phyloP scores from a whole-genome alignment of 176 grass and related monocot genomes.

The Metroxylon sagu region DNA sequence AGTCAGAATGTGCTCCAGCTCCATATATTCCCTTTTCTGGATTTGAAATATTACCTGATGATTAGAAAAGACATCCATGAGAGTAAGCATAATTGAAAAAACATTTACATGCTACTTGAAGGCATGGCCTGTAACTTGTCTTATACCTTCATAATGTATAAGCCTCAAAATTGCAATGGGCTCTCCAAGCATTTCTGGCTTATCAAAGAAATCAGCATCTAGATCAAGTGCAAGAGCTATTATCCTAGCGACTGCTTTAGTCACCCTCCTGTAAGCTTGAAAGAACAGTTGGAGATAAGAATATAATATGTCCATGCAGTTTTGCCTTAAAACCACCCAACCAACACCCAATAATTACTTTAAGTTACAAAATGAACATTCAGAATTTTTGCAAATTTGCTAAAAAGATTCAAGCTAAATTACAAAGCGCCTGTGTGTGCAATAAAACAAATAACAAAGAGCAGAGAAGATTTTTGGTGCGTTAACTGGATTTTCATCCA shows the following conservation, averaged over 20 bases:
- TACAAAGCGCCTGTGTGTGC: no score
- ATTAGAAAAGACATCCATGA: slow-evolving; percentile 11
- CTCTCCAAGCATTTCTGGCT: slow-evolving; percentile 72
- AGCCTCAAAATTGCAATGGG: slow-evolving; percentile 89
- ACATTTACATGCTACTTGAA: not conserved
- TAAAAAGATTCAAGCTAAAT: no score
- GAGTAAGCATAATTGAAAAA: not conserved
- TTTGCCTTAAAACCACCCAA: no score
- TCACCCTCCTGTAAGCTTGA: slow-evolving; percentile 48
- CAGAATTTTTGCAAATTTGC: no score
- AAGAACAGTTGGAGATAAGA: not conserved
- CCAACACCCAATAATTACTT: no score
- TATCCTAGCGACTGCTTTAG: slow-evolving; percentile 70
- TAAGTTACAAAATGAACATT: no score
- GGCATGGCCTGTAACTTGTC: slow-evolving; percentile 31
- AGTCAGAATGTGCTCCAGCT: slow-evolving; percentile 96
- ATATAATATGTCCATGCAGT: not conserved
- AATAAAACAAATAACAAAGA: no score
- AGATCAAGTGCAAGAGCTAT: slow-evolving; percentile 87
- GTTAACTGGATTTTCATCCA: no score
- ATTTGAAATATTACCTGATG: slow-evolving; percentile 68
- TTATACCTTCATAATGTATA: slow-evolving; percentile 85
- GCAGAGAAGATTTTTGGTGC: no score
- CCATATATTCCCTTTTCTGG: slow-evolving; percentile 71
- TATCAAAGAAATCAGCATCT: slow-evolving; percentile 62